Evolutionary conservation across 495 filamentous ascomycete genomes (phyloP).

Genomic region (Penicillium cataractarum): DNA sequence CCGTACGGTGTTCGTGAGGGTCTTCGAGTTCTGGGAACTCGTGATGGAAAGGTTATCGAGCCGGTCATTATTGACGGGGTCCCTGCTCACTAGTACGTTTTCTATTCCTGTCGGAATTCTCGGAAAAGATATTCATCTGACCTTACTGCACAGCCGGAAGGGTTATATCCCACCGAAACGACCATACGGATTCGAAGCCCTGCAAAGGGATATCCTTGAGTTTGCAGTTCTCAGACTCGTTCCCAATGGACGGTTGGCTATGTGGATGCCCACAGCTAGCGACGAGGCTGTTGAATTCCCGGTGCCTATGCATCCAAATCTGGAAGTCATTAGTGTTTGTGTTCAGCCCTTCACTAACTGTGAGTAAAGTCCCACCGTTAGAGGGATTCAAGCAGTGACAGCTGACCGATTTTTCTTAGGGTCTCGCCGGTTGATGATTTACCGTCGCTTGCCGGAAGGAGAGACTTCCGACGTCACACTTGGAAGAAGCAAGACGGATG

Average conservation of each 20-base stretch:
- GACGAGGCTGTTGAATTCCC: conserved; percentile 73
- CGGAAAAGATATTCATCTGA: conserved; percentile 10
- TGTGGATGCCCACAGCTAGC: conserved; percentile 98
- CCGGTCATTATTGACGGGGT: conserved; percentile 71
- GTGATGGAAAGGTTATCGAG: conserved; percentile 63
- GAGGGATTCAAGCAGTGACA: background rate
- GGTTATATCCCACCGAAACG: conserved; percentile 88
- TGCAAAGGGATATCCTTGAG: conserved; percentile 85
- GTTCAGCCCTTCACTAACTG: conserved; percentile 89
- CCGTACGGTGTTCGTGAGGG: conserved; percentile 98
- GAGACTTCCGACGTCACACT: conserved; percentile 52
- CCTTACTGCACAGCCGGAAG: conserved; percentile 54
- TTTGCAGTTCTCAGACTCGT: conserved; percentile 82
- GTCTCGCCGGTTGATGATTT: conserved; percentile 86
- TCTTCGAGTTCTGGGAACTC: conserved; percentile 78
- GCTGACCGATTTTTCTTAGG: conserved; percentile 48
- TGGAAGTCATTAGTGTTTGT: conserved; percentile 78
- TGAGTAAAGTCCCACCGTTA: conserved; percentile 35
- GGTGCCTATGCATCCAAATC: conserved; percentile 74
- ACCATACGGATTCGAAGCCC: conserved; percentile 86
- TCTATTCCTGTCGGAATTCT: background rate
- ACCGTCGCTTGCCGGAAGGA: conserved; percentile 68
- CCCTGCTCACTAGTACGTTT: conserved; percentile 66
- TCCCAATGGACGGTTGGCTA: conserved; percentile 76
- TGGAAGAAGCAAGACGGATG: conserved; percentile 42